Conservation (phyloP, 225 moss, liverwort and hornwort genomes). For the Asterella californica region DNA sequence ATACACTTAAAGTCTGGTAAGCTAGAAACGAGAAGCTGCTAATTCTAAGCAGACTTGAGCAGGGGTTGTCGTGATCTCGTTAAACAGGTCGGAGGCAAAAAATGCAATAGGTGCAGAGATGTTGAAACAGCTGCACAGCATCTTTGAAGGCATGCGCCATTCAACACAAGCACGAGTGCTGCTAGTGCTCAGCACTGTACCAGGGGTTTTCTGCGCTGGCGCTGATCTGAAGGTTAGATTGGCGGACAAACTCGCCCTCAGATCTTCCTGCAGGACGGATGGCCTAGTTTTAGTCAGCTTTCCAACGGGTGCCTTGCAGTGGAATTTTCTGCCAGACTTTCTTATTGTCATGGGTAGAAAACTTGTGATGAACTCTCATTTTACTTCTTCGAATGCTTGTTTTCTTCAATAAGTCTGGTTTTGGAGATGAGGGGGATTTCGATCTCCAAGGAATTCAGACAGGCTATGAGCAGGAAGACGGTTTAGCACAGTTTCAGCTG, state of each 20-base stretch:
- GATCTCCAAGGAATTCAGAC: not conserved
- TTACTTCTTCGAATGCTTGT: not conserved
- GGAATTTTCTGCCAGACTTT: no score
- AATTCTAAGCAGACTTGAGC: slow-evolving; percentile 23
- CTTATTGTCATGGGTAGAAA: no score
- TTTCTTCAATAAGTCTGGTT: no score
- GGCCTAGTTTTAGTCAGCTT: no score
- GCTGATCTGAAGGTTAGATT: slow-evolving; percentile 85
- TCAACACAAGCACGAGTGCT: slow-evolving; percentile 63
- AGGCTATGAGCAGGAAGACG: not conserved
- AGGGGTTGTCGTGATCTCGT: slow-evolving; percentile 82
- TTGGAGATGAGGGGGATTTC: no score
- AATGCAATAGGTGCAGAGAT: slow-evolving; percentile 95
- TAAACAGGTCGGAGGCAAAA: slow-evolving; percentile 76
- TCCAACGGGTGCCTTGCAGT: no score
- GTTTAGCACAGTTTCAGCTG: not conserved
- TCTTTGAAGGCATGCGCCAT: slow-evolving; percentile 69
- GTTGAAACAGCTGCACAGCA: slow-evolving; percentile 73
- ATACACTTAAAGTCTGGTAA: not conserved
- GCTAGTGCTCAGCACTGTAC: slow-evolving; percentile 72
- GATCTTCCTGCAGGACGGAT: not conserved
- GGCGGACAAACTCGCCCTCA: not conserved
- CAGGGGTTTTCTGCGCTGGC: slow-evolving; percentile 93
- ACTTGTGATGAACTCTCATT: not conserved
- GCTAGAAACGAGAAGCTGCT: slow-evolving; percentile 5